Percentiles rank a stretch among this genome's conserved stretches.
Evolutionary conservation across 352 stramenopile genomes (phyloP).

Genomic region (Sclerospora graminicola): DNA sequence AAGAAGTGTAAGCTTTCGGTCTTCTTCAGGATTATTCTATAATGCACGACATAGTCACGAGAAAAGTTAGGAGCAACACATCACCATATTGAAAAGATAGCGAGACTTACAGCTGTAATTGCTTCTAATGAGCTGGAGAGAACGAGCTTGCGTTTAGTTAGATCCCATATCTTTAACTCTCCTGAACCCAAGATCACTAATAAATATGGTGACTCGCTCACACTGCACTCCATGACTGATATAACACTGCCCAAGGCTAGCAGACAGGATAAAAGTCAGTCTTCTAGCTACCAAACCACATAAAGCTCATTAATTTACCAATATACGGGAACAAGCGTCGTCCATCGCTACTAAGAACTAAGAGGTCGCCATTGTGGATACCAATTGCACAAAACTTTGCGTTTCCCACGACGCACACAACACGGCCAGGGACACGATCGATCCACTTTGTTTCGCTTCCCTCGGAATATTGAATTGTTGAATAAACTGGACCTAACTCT

Average conservation of each 20-base stretch:
- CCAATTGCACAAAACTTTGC: conserved; percentile 47
- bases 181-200: conserved; percentile 61
- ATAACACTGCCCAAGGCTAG: conserved; percentile 52
- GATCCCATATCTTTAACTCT: conserved; percentile 64
- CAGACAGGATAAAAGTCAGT: not conserved
- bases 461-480: conserved; percentile 56
- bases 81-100: not conserved
- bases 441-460: conserved; percentile 59
- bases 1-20: conserved; percentile 52
- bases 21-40: conserved; percentile 15
- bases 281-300: not conserved
- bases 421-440: conserved; percentile 59
- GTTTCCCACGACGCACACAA: conserved; percentile 52
- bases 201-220: conserved; percentile 46
- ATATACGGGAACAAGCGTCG: conserved; percentile 75
- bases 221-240: conserved; percentile 65
- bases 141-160: conserved; percentile 31
- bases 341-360: conserved; percentile 48
- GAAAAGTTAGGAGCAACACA: conserved; percentile 1
- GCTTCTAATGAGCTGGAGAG: conserved; percentile 57
- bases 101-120: conserved; percentile 35
- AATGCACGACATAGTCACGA: not conserved
- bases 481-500: conserved; percentile 61
- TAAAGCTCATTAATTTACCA: conserved; percentile 19
- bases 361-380: conserved; percentile 55